Evolutionary conservation across 768 basidiomycete species (phyloP).

Genomic region (Amanita pallidorosea): DNA sequence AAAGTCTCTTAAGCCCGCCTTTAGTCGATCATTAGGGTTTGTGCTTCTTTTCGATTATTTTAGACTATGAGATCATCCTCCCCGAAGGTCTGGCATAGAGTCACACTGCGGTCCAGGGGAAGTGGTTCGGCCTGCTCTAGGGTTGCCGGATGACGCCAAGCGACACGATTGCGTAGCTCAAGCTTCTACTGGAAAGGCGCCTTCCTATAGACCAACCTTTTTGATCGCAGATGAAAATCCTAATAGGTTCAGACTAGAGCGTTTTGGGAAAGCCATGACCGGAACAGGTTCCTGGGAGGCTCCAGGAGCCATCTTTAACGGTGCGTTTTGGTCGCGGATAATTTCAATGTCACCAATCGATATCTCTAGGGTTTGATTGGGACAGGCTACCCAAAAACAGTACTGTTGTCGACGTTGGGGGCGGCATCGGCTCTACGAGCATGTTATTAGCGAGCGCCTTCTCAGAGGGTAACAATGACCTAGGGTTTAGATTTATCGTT

Average conservation of each 20-base stretch:
- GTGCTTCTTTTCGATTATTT: slow-evolving; percentile 3
- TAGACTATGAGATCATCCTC: background rate
- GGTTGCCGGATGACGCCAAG: background rate
- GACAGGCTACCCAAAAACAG: slow-evolving; percentile 34
- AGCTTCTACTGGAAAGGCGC: background rate
- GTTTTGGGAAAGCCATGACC: slow-evolving; percentile 71
- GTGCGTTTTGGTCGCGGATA: slow-evolving; percentile 18
- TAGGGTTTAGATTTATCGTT: slow-evolving; percentile 37
- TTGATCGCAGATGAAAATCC: slow-evolving; percentile 14
- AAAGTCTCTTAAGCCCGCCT: background rate
- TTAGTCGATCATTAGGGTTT: background rate
- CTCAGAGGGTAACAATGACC: slow-evolving; percentile 14
- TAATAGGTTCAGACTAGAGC: slow-evolving; percentile 45
- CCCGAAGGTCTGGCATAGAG: background rate
- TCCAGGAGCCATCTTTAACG: slow-evolving; percentile 46
- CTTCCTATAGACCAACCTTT: background rate
- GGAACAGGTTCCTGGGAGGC: slow-evolving; percentile 65
- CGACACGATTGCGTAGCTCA: background rate
- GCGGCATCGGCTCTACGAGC: slow-evolving; percentile 46
- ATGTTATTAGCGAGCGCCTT: slow-evolving; percentile 23
- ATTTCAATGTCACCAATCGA: background rate
- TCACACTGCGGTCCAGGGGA: slow-evolving; percentile 3
- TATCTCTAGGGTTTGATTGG: slow-evolving; percentile 47
- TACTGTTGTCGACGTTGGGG: slow-evolving; percentile 57
- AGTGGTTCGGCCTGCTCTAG: slow-evolving; percentile 1